Evolutionary conservation across 1,284 basidiomycete species (phyloP).

Genomic region (Trichosporon sp.): DNA sequence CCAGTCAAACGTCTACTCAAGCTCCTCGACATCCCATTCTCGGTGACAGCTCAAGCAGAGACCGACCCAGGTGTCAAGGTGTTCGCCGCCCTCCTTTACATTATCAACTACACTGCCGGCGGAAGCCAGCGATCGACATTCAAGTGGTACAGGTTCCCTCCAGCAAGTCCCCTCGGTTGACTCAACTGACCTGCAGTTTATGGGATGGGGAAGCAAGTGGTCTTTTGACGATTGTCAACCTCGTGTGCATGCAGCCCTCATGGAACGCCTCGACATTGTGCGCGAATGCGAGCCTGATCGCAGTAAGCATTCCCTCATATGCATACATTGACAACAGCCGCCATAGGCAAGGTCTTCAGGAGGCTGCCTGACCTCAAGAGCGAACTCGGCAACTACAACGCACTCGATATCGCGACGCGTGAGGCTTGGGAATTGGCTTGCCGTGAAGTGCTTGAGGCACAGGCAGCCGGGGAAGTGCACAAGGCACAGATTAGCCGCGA

Average conservation of each 20-base stretch:
- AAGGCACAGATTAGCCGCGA: not conserved
- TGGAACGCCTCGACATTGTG: conserved; percentile 5
- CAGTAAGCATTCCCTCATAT: not conserved
- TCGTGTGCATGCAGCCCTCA: not conserved
- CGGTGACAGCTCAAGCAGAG: not conserved
- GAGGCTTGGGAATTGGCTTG: conserved; percentile 8
- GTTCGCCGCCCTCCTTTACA: conserved; percentile 8
- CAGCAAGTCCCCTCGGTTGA: not conserved
- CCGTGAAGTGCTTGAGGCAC: not conserved
- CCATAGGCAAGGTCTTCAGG: not conserved
- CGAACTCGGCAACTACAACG: not conserved
- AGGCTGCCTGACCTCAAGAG: conserved; percentile 4
- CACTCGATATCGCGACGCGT: not conserved
- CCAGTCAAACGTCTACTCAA: conserved; percentile 3
- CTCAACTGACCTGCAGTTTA: conserved; percentile 6
- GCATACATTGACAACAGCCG: not conserved
- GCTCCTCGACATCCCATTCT: not conserved
- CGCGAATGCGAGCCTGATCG: not conserved
- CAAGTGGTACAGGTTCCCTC: conserved; percentile 7
- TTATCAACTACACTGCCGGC: not conserved
- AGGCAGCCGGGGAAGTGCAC: not conserved
- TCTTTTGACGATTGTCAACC: not conserved
- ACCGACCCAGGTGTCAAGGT: not conserved
- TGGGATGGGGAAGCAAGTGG: conserved; percentile 12
- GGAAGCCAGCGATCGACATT: not conserved